Base-by-base conservation (phyloP, 2,329 filamentous ascomycete genomes). In the Cladosporium sp. region DNA sequence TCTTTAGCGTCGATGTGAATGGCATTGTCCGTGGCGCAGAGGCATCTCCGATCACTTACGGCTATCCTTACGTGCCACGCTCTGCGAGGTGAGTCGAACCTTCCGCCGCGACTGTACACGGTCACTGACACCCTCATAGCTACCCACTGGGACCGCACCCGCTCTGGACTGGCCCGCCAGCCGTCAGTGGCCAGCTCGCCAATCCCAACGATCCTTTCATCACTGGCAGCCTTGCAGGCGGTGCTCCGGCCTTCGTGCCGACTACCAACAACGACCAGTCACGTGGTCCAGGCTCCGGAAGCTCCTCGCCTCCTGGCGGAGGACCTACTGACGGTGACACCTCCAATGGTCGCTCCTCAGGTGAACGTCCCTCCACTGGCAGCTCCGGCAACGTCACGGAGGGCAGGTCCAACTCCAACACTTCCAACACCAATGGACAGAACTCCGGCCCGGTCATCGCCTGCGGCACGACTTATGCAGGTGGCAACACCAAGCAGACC, bases 391-490 rank as follows among this genome's bases (percentile, higher is more conserved):
- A 21, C 29, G 8, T 18, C 21, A 16, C n/a, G 3, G 31, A 21
- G 12, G 53, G 12, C 53, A 23, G 29, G 16, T 37, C n/a, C 21
- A 35, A 57, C n/a, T n/a, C 29, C 53, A 57, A 33, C 53, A 23
- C 53, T 21, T 29, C 31, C 18, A 37, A 57, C 31, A 37, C 12
- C 31, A 37, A 57, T 18, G 21, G 29, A 23, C 53, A 57, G 29
- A 35, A 31, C 21, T 57, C 31, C 14, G 10, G 26, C 8, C 21
- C 53, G 10, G 60, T 62, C 60, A 62, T 62, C 49, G 60, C 55
- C 31, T 18, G 11, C 46, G 40, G 11, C 46, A 52, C 44, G 10
- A 29, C 29, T 14, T 8, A 35, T 18, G n/a, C 59, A 10, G 31
- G 31, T 26, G 29, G 40, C 59, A 53, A 62, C 4, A 40, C 18